These are phyloP conservation scores for Podosphaera xanthii DNA, from an alignment of 2,329 filamentous ascomycete species.

Conservation along the genomic window DNA sequence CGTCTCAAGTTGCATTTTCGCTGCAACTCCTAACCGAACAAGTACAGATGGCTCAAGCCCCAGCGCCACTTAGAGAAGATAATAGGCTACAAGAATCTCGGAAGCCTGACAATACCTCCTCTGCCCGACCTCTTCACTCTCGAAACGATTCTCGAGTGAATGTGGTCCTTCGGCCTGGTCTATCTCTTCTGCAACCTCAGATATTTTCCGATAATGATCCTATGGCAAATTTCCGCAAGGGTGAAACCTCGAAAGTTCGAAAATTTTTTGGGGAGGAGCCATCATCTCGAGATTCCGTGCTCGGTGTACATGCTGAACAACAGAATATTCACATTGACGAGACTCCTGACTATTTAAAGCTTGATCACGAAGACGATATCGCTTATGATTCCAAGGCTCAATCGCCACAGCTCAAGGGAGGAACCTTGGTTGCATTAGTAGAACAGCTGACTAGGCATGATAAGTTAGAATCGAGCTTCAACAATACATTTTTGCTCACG, in stretches of 20 bases:
- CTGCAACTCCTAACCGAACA: slow-evolving; percentile 72
- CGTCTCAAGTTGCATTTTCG: slow-evolving; percentile 70
- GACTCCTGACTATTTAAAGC: slow-evolving; percentile 57
- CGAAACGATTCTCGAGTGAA: slow-evolving; percentile 29
- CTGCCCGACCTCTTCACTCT: slow-evolving; percentile 27
- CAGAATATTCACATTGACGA: slow-evolving; percentile 31
- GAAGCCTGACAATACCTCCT: slow-evolving; percentile 34
- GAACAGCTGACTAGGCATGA: slow-evolving; percentile 93
- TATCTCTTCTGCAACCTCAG: slow-evolving; percentile 22
- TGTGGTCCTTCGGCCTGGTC: slow-evolving; percentile 9
- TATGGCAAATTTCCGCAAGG: slow-evolving; percentile 29
- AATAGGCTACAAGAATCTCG: slow-evolving; percentile 28
- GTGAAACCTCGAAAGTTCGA: slow-evolving; percentile 38
- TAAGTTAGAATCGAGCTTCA: slow-evolving; percentile 83
- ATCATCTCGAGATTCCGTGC: slow-evolving; percentile 9
- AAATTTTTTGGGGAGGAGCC: slow-evolving; percentile 45
- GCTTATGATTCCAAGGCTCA: slow-evolving; percentile 70
- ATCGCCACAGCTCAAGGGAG: slow-evolving; percentile 60
- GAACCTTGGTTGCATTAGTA: slow-evolving; percentile 69
- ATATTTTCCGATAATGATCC: slow-evolving; percentile 35
- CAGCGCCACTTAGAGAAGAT: slow-evolving; percentile 12
- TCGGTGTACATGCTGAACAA: background rate
- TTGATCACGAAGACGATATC: slow-evolving; percentile 76
- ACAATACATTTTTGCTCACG: slow-evolving; percentile 91
- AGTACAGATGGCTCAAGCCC: slow-evolving; percentile 32